Base-by-base conservation (phyloP, 352 stramenopile species). In the Globisporangium irregulare region DNA sequence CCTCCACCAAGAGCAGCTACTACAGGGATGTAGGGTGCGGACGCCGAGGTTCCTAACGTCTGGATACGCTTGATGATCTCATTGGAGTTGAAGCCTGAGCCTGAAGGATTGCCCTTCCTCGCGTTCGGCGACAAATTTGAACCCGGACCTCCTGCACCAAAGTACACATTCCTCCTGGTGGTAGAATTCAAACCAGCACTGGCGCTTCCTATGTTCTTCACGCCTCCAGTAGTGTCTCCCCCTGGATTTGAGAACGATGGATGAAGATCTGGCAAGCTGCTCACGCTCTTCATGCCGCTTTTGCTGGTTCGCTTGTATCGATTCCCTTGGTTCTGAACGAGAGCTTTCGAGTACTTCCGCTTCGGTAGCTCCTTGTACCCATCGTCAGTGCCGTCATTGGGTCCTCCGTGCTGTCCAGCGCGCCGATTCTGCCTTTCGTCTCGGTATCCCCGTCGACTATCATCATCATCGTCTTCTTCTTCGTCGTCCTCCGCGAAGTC, bases 21-120 rank as follows among this genome's bases (percentile, higher is more conserved):
- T 29, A 63, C 57, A 12, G 66, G 18, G 56, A 68, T 58, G 27
- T 64, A 32, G 6, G 81, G 78, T 2, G 66, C 64, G 0, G 83
- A 90, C 5, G 73, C 56, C 0, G 78, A 90, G 5, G 70, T 87
- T 25, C 77, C 80, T 1, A 92, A 68, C 7, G 79, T 65, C 32
- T 90, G 73, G 25, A 92, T 78, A 53, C 77, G 79, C 22, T 65
- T 75, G 59, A 90, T 85, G 27, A 92, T 74, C 38, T 92, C 81
- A 0, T 29, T 65, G 1, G 72, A 73, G 61, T 79, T 89, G 51
- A 88, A 66, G 4, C 24, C 54, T 14, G 55, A 54, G 20, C 59
- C 29, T 36, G 62, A 27, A 41, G 34, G 22, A n/a, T 43, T 59
- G 2, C 32, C 25, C 25, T 29, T 51, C 32, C n/a, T 57, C 12